Evolutionary conservation across 345 rosid genomes (phyloP).

Genomic region (Populus euphratica): DNA sequence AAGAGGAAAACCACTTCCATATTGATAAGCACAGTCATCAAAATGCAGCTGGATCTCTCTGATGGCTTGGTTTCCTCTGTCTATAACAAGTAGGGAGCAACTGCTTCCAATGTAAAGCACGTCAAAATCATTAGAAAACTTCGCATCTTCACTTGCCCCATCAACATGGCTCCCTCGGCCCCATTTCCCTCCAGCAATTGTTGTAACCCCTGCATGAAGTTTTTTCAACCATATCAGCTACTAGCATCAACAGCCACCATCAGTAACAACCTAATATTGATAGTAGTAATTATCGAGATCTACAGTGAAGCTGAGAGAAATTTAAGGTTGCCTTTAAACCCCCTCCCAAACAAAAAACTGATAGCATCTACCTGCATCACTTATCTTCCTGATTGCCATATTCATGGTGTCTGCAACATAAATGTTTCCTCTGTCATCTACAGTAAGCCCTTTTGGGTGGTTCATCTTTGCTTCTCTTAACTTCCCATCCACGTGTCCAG

Average conservation of each 20-base stretch:
- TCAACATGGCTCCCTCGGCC: slow-evolving; percentile 79
- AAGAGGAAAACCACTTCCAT: slow-evolving; percentile 89
- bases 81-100: slow-evolving; percentile 90
- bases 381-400: slow-evolving; percentile 89
- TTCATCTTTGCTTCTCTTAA: slow-evolving; percentile 79
- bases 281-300: neutral
- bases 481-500: slow-evolving; percentile 91
- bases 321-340: neutral
- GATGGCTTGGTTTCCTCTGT: slow-evolving; percentile 87
- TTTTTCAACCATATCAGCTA: slow-evolving; percentile 12
- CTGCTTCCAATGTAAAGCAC: slow-evolving; percentile 95
- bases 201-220: slow-evolving; percentile 68
- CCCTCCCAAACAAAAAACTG: neutral
- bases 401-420: slow-evolving; percentile 85
- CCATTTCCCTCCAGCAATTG: slow-evolving; percentile 95
- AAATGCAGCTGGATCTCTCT: slow-evolving; percentile 97
- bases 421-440: slow-evolving; percentile 87
- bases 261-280: neutral
- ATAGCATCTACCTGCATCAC: slow-evolving; percentile 57
- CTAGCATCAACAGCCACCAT: slow-evolving; percentile 5
- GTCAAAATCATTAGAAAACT: slow-evolving; percentile 91
- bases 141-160: slow-evolving; percentile 99
- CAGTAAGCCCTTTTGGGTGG: slow-evolving; percentile 84
- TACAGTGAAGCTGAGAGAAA: neutral
- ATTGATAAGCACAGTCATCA: slow-evolving; percentile 97